phyloP scores from a whole-genome alignment of 306 rosid genomes.

The Citrullus amarus region DNA sequence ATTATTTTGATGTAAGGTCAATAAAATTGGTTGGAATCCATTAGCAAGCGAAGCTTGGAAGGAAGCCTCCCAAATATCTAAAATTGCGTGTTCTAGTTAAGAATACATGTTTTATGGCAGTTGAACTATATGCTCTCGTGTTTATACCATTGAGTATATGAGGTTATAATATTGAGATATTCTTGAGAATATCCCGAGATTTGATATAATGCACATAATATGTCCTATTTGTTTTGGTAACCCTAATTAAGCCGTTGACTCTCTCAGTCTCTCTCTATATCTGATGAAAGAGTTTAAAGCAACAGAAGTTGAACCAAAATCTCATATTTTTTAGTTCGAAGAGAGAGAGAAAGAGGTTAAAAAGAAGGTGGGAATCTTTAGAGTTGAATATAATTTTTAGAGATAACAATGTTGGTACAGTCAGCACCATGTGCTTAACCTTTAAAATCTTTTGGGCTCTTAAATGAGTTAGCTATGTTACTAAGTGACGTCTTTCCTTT shows the following conservation, averaged over 20 bases:
- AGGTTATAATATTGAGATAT: conserved; percentile 2
- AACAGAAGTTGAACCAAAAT: conserved; percentile 1
- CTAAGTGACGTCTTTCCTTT: not conserved
- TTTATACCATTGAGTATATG: no score
- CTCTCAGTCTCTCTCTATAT: not conserved
- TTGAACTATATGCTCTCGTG: no score
- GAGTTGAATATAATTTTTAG: not conserved
- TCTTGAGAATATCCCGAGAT: conserved; percentile 1
- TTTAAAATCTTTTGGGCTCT: not conserved
- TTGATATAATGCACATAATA: not conserved
- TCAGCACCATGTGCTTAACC: conserved; percentile 6
- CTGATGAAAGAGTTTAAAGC: not conserved
- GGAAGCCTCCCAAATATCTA: no score
- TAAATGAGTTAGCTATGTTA: not conserved
- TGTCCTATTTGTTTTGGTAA: not conserved
- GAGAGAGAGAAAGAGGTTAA: not conserved
- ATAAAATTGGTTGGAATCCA: no score
- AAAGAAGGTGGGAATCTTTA: not conserved
- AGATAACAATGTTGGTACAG: not conserved
- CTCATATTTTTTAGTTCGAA: not conserved
- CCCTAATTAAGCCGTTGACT: conserved; percentile 5
- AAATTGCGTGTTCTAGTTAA: no score
- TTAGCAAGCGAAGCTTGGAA: no score
- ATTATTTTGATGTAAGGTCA: no score
- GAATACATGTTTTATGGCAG: no score